These are phyloP conservation scores for Pichia heedii DNA, from an alignment of 805 yeast species.

Conservation along the genomic window DNA sequence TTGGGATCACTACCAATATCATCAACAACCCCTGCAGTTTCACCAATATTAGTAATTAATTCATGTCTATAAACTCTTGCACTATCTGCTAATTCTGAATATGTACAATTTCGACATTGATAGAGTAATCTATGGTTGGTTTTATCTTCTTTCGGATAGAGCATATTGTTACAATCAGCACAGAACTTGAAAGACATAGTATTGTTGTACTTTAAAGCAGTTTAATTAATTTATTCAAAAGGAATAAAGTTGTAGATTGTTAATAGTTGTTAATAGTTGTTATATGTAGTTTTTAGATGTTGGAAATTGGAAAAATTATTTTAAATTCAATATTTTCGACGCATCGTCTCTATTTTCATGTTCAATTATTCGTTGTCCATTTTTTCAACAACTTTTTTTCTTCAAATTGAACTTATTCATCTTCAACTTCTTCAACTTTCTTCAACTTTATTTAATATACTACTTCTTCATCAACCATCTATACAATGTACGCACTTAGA, in stretches of 20 bases:
- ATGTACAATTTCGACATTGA: constrained; percentile 91
- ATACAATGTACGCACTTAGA: constrained; percentile 7
- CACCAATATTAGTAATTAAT: constrained; percentile 83
- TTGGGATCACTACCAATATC: constrained; percentile 98
- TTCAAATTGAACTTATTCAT: background rate
- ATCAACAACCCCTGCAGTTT: constrained; percentile 94
- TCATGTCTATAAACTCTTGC: constrained; percentile 90
- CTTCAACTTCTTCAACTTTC: too few species aligned
- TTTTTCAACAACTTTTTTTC: background rate
- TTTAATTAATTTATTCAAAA: too few species aligned
- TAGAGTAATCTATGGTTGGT: constrained; percentile 66
- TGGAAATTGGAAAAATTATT: too few species aligned
- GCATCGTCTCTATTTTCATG: too few species aligned
- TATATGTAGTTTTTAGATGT: too few species aligned
- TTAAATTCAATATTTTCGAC: too few species aligned
- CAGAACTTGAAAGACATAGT: constrained; percentile 78
- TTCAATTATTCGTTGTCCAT: background rate
- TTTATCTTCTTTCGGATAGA: constrained; percentile 93
- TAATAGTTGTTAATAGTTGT: too few species aligned
- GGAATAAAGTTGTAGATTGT: too few species aligned
- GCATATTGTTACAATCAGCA: constrained; percentile 95
- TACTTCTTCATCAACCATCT: too few species aligned
- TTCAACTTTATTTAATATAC: too few species aligned
- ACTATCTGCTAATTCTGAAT: constrained; percentile 83
- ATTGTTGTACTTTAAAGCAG: too few species aligned